Base-by-base conservation (phyloP, 768 basidiomycete genomes). In the Gelatoporia subvermispora region DNA sequence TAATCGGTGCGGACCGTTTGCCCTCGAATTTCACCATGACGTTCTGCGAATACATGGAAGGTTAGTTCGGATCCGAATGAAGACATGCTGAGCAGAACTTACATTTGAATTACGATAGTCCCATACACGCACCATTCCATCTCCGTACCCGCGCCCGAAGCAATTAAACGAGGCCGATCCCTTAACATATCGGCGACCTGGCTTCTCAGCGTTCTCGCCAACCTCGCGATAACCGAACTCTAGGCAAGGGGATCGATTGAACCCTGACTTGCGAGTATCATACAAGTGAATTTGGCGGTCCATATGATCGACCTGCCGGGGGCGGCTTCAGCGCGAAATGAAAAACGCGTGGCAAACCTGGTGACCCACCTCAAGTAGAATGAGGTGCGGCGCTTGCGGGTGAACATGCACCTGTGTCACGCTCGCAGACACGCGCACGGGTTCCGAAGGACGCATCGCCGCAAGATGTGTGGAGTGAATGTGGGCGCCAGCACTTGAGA, bases 91-190 rank as follows among this genome's bases (percentile, higher is more conserved):
- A 3, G 4, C 3, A 50, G 16, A 20, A 50, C 65, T 46, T 66
- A 74, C 77, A 68, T 72, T 72, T 13, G 50, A 53, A 43, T 75
- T 74, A 24, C 78, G 69, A 61, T 69, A 74, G 57, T 80, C 79
- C 75, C 77, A 78, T 23, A 76, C 55, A 11, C 69, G 57, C 23
- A 77, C 66, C 23, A 35, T 44, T 13, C 57, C 53, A 53, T 79
- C 77, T 28, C 64, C 62, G 57, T 66, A 75, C 16, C 74, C 73
- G 48, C 70, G 73, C 34, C 68, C 71, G 60, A 77, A 79, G 49
- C 73, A 66, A 44, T 63, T 66, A 48, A 63, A 56, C 60, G 59
- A 41, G 60, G 68, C 56, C 66, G 72, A 52, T 17, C 78, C 76
- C 46, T 70, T 67, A 35, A 62, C 64, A 48, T 65, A 67, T 25